These are phyloP conservation scores for Anisodus tanguticus DNA, from an alignment of 257 asterid genomes.

Conservation along the genomic window DNA sequence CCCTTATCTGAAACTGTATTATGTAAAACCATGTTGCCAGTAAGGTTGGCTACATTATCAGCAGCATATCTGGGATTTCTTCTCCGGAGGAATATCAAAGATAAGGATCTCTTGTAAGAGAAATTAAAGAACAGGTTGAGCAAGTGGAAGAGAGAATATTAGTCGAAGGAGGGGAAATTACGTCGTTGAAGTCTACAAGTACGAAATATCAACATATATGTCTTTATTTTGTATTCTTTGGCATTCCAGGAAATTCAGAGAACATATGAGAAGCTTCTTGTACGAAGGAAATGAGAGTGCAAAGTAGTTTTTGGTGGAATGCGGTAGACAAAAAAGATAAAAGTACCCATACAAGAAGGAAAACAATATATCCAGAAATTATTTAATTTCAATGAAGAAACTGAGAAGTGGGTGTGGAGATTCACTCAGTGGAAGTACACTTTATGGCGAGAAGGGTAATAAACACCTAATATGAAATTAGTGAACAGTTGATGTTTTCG, in stretches of 20 bases:
- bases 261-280: neutral
- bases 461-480: neutral
- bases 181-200: neutral
- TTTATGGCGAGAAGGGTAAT: neutral
- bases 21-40: neutral
- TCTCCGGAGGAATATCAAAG: neutral
- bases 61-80: neutral
- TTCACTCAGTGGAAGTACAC: neutral
- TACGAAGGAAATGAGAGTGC: neutral
- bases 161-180: neutral
- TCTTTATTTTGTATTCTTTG: neutral
- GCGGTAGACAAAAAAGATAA: neutral
- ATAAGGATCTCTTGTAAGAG: constrained; percentile 13
- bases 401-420: constrained; percentile 8
- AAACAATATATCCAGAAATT: neutral
- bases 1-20: neutral
- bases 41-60: neutral
- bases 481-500: neutral
- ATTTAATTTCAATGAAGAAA: neutral
- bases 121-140: neutral
- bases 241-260: neutral
- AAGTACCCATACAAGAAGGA: constrained; percentile 2
- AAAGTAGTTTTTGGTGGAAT: constrained; percentile 15
- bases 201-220: neutral
- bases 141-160: constrained; percentile 1